Base-by-base conservation (phyloP, 768 basidiomycete genomes). In the Macrolepiota albuminosa region DNA sequence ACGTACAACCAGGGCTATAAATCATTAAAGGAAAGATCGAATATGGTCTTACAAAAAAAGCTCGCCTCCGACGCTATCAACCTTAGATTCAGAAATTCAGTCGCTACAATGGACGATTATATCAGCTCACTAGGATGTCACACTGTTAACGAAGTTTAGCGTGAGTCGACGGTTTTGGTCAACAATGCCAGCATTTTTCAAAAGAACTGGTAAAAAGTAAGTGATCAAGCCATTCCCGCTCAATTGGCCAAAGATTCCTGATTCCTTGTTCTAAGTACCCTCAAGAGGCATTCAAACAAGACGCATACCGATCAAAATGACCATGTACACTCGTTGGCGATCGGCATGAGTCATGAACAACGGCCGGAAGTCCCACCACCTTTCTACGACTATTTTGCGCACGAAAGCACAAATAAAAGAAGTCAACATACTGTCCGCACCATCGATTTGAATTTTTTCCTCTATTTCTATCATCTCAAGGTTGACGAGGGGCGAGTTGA, bases 291-390 rank as follows among this genome's bases (percentile, higher is more conserved):
- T 47, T 51, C n/a, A 14, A 29, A 43, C 33, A 9, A 33, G 56
- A 26, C 1, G 61, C 67, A 40, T 58, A 76, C 79, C 80, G 50
- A 82, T 80, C 42, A 84, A 69, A 56, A 81, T 77, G 51, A 81
- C 78, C 76, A 84, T 79, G 56, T 76, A 77, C 26, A 78, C 74
- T 24, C 81, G 72, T 66, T 80, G 79, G 54, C 81, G 71, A 66
- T 79, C 76, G 9, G 75, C 76, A 8, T 70, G 69, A 39, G 75
- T 80, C 45, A 70, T 73, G 71, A 84, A 83, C 26, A 84, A 67
- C 11, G 78, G 76, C 43, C 79, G 69, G 72, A 81, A 84, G 66
- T 84, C 82, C 82, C 82, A 85, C 76, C 77, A 84, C 36, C 68
- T 68, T 61, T 80, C 79, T 78, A 56, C 29, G 33, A 14, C 16